phyloP scores from a whole-genome alignment of 805 yeast genomes.

The Candida hungchunana region DNA sequence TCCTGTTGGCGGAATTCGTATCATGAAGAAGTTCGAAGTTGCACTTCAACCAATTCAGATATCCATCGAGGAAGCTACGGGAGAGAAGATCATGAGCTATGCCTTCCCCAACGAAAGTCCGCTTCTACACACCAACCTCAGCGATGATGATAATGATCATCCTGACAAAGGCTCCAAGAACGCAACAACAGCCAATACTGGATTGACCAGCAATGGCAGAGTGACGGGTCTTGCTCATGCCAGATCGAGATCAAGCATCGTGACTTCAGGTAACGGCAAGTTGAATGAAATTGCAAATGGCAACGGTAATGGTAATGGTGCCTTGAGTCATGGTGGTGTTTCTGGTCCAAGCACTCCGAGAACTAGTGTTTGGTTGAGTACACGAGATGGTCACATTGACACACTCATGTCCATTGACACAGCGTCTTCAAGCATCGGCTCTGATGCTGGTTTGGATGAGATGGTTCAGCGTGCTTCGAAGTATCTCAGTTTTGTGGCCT shows the following conservation, averaged over 20 bases:
- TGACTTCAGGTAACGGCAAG: not conserved
- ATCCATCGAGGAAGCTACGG: conserved; percentile 68
- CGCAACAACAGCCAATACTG: not conserved
- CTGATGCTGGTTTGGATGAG: conserved; percentile 40
- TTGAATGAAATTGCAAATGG: not conserved
- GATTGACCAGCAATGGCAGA: conserved; percentile 1
- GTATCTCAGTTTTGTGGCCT: conserved; percentile 60
- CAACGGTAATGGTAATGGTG: conserved; percentile 1
- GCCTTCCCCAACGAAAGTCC: conserved; percentile 53
- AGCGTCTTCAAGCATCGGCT: conserved; percentile 4
- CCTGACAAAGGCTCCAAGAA: conserved; percentile 3
- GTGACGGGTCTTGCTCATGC: no score
- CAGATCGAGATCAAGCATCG: no score
- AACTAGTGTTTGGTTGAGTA: conserved; percentile 9
- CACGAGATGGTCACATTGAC: conserved; percentile 12
- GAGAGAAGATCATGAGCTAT: conserved; percentile 58
- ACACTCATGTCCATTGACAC: conserved; percentile 2
- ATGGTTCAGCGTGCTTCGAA: conserved; percentile 77
- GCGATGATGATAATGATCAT: conserved; percentile 13
- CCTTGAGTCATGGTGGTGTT: not conserved
- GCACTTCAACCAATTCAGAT: conserved; percentile 62
- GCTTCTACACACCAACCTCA: not conserved
- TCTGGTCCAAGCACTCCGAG: conserved; percentile 8
- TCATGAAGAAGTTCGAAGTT: conserved; percentile 61
- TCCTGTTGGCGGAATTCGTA: conserved; percentile 89